Conservation (phyloP, 768 basidiomycete genomes). For the Fistulinella prunicolor region DNA sequence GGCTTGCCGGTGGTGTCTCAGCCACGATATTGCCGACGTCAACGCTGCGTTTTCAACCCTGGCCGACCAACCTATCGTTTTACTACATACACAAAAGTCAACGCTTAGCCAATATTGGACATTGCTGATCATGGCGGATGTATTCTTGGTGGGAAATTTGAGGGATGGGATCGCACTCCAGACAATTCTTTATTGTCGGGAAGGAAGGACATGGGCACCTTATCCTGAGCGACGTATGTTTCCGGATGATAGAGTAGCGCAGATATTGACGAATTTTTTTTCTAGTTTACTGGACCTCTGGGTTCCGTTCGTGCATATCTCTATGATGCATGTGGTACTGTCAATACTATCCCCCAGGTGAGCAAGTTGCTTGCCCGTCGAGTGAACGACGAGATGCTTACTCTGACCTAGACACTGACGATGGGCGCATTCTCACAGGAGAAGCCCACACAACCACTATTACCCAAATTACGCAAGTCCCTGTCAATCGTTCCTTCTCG, state of each 20-base stretch:
- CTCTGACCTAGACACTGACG: too few relatives aligned
- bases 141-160: conserved; percentile 80
- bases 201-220: conserved; percentile 63
- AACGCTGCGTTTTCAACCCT: conserved; percentile 81
- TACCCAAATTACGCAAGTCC: too few relatives aligned
- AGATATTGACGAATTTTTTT: not conserved
- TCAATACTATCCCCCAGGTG: too few relatives aligned
- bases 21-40: conserved; percentile 72
- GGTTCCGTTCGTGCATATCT: too few relatives aligned
- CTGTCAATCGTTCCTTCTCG: too few relatives aligned
- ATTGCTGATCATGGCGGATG: conserved; percentile 77
- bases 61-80: conserved; percentile 85
- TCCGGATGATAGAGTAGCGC: not conserved
- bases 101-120: conserved; percentile 89
- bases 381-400: too few relatives aligned
- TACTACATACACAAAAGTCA: conserved; percentile 79
- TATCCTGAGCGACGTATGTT: conserved; percentile 70
- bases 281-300: conserved; percentile 78
- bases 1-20: conserved; percentile 66
- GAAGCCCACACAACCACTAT: too few relatives aligned
- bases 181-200: conserved; percentile 82
- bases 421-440: too few relatives aligned
- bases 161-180: conserved; percentile 85
- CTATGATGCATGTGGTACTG: too few relatives aligned
- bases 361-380: too few relatives aligned